A percentile compares a stretch with the other conserved stretches of the same genome.
These are phyloP conservation scores for Ophiostoma quercus DNA, from an alignment of 2,329 filamentous ascomycete species.

Conservation along the genomic window DNA sequence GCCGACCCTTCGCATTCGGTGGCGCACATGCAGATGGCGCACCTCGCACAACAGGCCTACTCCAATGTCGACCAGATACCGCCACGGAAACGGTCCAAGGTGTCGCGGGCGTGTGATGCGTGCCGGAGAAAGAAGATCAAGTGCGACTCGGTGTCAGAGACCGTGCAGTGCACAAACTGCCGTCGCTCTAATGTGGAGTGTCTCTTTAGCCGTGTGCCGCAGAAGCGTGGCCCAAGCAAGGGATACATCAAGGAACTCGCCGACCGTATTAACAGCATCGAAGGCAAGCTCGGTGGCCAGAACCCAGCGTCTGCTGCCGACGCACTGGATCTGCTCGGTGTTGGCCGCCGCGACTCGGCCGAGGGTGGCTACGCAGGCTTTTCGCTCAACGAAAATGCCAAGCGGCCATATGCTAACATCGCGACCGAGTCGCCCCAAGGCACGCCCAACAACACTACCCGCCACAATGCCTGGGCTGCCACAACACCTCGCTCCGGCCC, in stretches of 20 bases:
- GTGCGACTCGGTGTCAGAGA: constrained; percentile 75
- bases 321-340: constrained; percentile 20
- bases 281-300: constrained; percentile 64
- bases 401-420: constrained; percentile 48
- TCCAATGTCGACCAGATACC: constrained; percentile 52
- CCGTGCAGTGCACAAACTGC: constrained; percentile 74
- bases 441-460: constrained; percentile 24
- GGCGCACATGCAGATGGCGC: constrained; percentile 33
- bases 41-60: constrained; percentile 44
- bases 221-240: constrained; percentile 86
- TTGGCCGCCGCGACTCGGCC: constrained; percentile 40
- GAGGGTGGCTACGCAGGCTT: constrained; percentile 41
- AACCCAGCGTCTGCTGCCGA: constrained; percentile 35
- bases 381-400: constrained; percentile 38
- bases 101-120: constrained; percentile 83
- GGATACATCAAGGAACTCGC: constrained; percentile 93
- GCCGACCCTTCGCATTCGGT: constrained; percentile 26
- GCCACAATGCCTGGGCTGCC: constrained; percentile 42
- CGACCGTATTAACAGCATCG: constrained; percentile 75
- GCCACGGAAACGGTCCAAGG: constrained; percentile 74
- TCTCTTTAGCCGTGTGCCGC: constrained; percentile 79
- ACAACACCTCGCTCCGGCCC: constrained; percentile 40
- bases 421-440: constrained; percentile 31
- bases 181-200: constrained; percentile 69
- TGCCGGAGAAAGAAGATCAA: constrained; percentile 86